Base-by-base conservation (phyloP, 257 asterid genomes). In the Forsythia suspensa region DNA sequence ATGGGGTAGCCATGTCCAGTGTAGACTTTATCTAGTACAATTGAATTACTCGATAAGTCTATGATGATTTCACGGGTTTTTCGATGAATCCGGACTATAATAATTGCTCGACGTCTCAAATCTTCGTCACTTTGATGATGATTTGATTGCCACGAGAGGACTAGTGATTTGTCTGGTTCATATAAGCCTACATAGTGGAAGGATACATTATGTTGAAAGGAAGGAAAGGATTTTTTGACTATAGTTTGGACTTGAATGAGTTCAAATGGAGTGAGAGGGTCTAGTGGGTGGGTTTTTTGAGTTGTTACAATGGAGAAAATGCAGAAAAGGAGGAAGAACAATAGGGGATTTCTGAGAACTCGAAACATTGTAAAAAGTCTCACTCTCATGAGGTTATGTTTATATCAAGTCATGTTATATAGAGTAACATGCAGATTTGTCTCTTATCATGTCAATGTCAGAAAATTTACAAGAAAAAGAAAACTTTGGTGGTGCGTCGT, bases 1-100 rank as follows among this genome's bases (percentile, higher is more conserved):
- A 80, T 43, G 0, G 88, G 92, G 68, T 84, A 90, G 75, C 91
- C 95, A 71, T 73, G 71, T 4, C 92, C 95, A 48, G 67, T 12
- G 34, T 84, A 79, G 6, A 82, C 79, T 34, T 24, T 76, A 51
- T 85, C 80, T 2, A 87, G 87, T 12, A 80, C 1, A 48, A 88
- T 75, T 39, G 68, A 76, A 44, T 79, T 79, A 5, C 61, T 76
- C 5, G 76, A 55, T 63, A 88, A 72, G 75, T 88, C 87, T 4
- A 90, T 66, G 34, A 76, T 61, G 37, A 88, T 74, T 75, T 86
- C 90, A 36, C 82, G 86, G 75, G 67, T 88, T 43, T 42, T 57
- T 11, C 44, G 1, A 15, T 83, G 40, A 16, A 72, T n/a, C 4
- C 89, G 82, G 4, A 81, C 85, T 0, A 87, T 82, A 6, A 84